A percentile compares a stretch with the other conserved stretches of the same genome.
phyloP scores from a whole-genome alignment of 805 yeast species.

The Spencermartinsiella europaea region DNA sequence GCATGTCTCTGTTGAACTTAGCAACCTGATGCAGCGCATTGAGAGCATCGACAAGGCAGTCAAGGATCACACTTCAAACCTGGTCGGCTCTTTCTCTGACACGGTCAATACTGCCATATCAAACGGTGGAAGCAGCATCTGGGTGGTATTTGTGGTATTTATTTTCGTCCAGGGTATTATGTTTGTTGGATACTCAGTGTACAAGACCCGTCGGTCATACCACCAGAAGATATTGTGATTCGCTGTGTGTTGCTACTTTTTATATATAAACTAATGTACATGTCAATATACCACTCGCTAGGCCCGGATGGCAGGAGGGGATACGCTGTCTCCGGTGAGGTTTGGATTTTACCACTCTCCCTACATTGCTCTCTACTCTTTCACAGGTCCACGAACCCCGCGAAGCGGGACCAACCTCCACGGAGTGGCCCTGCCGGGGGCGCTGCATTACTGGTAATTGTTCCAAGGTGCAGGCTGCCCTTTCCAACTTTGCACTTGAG shows the following conservation, averaged over 20 bases:
- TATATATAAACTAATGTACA: no score
- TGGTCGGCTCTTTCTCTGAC: constrained; percentile 24
- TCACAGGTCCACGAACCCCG: no score
- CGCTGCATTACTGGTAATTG: constrained; percentile 10
- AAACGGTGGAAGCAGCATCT: constrained; percentile 26
- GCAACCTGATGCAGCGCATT: constrained; percentile 13
- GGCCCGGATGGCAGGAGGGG: no score
- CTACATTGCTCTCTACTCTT: no score
- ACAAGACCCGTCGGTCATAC: constrained; percentile 24
- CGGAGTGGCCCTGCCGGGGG: background rate
- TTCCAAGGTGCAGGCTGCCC: constrained; percentile 24
- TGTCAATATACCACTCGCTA: no score
- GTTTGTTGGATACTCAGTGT: constrained; percentile 27
- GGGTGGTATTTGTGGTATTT: constrained; percentile 22
- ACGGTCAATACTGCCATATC: constrained; percentile 22
- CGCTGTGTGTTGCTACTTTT: background rate
- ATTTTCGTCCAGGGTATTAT: constrained; percentile 25
- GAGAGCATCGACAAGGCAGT: constrained; percentile 21
- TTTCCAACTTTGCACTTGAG: constrained; percentile 14
- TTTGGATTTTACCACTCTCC: no score
- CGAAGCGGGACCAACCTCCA: no score
- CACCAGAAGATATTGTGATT: constrained; percentile 18
- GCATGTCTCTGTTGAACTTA: constrained; percentile 15
- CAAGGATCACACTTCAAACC: constrained; percentile 26
- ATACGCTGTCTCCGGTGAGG: no score